Evolutionary conservation across 257 asterid species (phyloP), one percentile per base, ranked within the genome.

Genomic region (Galeopsis tetrahit): DNA sequence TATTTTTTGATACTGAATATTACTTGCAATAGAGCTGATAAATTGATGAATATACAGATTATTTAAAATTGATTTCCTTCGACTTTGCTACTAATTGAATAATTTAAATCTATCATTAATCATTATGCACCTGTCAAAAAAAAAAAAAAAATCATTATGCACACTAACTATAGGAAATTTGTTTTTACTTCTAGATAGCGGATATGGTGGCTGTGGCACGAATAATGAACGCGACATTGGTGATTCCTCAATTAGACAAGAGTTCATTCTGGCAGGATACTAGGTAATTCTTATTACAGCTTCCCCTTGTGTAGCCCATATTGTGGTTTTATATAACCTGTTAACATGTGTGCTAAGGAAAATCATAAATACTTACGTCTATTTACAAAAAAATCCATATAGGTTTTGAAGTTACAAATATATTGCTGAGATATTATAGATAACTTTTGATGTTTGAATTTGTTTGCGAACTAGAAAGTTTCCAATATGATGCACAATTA

Each of bases 191-290:
- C 38, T 77, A 94, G 98, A 94, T 94, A 81, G 96, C 97, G 81
- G 99, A 91, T 80, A 94, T 91, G 98, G 99, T 94, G 78, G 99
- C 96, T 66, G 97, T 91, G 86, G 99, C 99, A 69, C 87, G 79
- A 63, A 82, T 89, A 68, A 76, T 91, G 98, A 94, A 94, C 79
- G 98, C 97, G 53, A 94, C 98, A 55, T 77, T 94, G 77, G 93
- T 94, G 73, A 83, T 94, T 87, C 99, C 98, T 82, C 95, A 87
- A 74, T 84, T 94, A 68, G 99, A 94, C 73, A 94, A 85, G 81
- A 83, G 90, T 17, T 94, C 99, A 14, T 94, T 91, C 85, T 94
- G 99, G 99, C 90, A 91, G 72, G 99, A 94, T 82, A 76, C 88
- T 78, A 94, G 99, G 99, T 94, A 68, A 77, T 42, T 68, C 73